Conservation (phyloP, 768 basidiomycete species). For the Pleurotus tuoliensis region DNA sequence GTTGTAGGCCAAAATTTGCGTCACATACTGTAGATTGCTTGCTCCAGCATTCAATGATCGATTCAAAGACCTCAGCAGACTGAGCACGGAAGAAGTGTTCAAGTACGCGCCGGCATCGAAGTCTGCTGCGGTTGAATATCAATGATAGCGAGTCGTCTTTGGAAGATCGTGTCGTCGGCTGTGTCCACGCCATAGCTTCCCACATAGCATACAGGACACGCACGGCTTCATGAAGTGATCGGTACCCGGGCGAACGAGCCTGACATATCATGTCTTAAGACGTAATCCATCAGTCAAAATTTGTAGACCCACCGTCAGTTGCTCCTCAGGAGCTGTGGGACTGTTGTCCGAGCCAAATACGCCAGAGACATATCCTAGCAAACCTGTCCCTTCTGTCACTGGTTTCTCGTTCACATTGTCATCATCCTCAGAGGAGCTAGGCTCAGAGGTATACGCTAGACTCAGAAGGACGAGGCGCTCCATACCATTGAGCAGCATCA, state of each 20-base stretch:
- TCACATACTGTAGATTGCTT: conserved; percentile 46
- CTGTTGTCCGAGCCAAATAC: conserved; percentile 80
- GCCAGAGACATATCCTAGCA: conserved; percentile 87
- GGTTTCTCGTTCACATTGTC: conserved; percentile 45
- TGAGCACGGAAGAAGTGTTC: conserved; percentile 84
- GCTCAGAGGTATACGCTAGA: conserved; percentile 53
- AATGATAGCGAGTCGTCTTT: conserved; percentile 66
- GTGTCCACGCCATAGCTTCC: conserved; percentile 53
- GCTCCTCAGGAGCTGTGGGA: conserved; percentile 45
- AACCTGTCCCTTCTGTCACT: conserved; percentile 52
- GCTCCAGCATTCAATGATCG: conserved; percentile 80
- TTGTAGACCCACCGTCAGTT: conserved; percentile 44
- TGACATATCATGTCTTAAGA: conserved; percentile 22
- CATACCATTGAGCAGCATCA: conserved; percentile 79
- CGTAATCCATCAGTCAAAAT: not conserved
- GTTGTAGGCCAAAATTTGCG: not conserved
- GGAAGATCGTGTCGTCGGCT: conserved; percentile 41
- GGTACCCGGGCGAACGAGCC: conserved; percentile 73
- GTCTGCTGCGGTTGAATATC: conserved; percentile 62
- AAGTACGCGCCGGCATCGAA: conserved; percentile 72
- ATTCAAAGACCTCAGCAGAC: conserved; percentile 79
- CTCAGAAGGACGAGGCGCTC: conserved; percentile 80
- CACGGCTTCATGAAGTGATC: conserved; percentile 76
- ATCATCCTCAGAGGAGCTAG: conserved; percentile 54
- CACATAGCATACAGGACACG: conserved; percentile 76